phyloP scores from a whole-genome alignment of 805 yeast species.

The Spathaspora girioi region DNA sequence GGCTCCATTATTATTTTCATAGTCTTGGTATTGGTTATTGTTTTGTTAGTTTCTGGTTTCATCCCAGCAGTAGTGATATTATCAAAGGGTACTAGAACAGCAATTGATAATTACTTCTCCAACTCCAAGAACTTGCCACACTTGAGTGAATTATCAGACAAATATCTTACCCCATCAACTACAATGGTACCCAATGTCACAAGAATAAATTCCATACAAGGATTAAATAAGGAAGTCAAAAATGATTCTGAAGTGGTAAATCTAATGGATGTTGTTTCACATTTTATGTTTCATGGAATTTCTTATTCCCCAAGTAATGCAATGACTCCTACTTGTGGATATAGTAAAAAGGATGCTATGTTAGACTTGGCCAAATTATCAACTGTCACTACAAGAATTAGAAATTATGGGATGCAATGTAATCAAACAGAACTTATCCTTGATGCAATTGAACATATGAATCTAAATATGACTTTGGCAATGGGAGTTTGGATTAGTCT shows the following conservation, averaged over 20 bases:
- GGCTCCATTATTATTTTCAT: background rate
- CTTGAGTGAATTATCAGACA: slow-evolving; percentile 4
- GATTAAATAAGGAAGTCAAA: slow-evolving; percentile 29
- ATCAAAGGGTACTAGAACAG: slow-evolving; percentile 26
- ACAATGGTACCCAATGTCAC: background rate
- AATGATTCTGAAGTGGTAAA: slow-evolving; percentile 29
- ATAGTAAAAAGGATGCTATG: slow-evolving; percentile 43
- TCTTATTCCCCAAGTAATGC: slow-evolving; percentile 58
- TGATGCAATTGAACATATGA: slow-evolving; percentile 47
- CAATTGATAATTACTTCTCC: slow-evolving; percentile 24
- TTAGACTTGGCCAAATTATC: slow-evolving; percentile 57
- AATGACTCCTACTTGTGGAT: slow-evolving; percentile 53
- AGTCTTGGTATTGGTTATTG: slow-evolving; percentile 4
- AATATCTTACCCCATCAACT: slow-evolving; percentile 1
- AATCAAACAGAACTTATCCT: slow-evolving; percentile 50
- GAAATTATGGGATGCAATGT: slow-evolving; percentile 63
- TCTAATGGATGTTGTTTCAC: slow-evolving; percentile 30
- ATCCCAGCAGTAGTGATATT: slow-evolving; percentile 21
- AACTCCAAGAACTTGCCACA: slow-evolving; percentile 4
- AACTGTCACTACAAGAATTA: slow-evolving; percentile 52
- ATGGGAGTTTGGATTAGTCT: slow-evolving; percentile 62
- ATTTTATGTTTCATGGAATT: slow-evolving; percentile 48
- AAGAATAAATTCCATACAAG: slow-evolving; percentile 12
- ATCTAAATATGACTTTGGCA: slow-evolving; percentile 53
- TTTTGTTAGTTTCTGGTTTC: slow-evolving; percentile 14